Percentiles rank a stretch among this genome's conserved stretches.
Conservation (phyloP, 208 protist species). For the Leishmania amazonensis region DNA sequence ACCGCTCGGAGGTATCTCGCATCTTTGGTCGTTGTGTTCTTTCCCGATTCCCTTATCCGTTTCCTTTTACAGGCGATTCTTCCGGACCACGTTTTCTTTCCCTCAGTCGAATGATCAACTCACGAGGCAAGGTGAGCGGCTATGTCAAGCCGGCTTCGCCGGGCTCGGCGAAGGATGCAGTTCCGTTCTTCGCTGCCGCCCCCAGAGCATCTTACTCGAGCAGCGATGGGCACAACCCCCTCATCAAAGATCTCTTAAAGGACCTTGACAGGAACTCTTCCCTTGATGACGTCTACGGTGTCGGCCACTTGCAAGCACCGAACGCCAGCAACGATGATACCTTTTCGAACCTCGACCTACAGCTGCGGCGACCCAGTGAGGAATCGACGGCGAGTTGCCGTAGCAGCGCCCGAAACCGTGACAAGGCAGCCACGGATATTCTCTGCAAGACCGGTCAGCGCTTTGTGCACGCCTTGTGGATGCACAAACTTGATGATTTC, state of each 20-base stretch:
- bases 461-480: slow-evolving; percentile 56
- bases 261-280: slow-evolving; percentile 17
- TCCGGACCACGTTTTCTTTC: not conserved
- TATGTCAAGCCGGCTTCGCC: not conserved
- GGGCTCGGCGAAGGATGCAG: not conserved
- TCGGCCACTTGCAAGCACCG: slow-evolving; percentile 8
- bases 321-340: slow-evolving; percentile 19
- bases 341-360: slow-evolving; percentile 1
- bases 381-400: not conserved
- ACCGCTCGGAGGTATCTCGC: not conserved
- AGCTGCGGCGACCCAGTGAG: slow-evolving; percentile 7
- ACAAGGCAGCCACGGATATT: slow-evolving; percentile 29
- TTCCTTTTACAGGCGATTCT: not conserved
- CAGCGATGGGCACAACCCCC: slow-evolving; percentile 26
- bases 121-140: not conserved
- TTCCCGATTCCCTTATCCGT: not conserved
- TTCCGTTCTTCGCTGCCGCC: not conserved
- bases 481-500: slow-evolving; percentile 48
- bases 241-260: slow-evolving; percentile 49
- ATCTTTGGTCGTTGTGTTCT: not conserved
- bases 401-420: slow-evolving; percentile 2
- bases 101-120: slow-evolving; percentile 10
- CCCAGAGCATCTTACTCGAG: not conserved
- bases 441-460: slow-evolving; percentile 37
- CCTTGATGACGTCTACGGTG: not conserved